phyloP scores from a whole-genome alignment of 2,329 filamentous ascomycete genomes.

The Cercospora brassicicola region DNA sequence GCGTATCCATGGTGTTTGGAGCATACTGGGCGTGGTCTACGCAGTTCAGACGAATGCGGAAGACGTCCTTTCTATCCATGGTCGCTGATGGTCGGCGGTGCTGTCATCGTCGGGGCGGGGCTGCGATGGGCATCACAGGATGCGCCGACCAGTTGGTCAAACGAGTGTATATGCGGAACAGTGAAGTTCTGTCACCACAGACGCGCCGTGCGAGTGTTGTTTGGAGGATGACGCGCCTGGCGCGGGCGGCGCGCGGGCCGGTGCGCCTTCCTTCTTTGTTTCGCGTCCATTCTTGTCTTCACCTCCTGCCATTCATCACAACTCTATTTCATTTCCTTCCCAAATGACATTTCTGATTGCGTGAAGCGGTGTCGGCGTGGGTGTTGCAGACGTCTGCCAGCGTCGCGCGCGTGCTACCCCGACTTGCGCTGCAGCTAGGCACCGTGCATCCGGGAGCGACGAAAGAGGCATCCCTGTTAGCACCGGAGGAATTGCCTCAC shows the following conservation, averaged over 20 bases:
- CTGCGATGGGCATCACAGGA: conserved; percentile 3
- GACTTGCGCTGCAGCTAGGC: neutral
- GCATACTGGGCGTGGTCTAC: conserved; percentile 89
- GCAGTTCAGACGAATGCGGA: conserved; percentile 90
- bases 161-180: neutral
- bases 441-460: neutral
- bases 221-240: neutral
- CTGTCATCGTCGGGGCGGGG: conserved; percentile 31
- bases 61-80: conserved; percentile 45
- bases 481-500: conserved; percentile 5
- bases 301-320: neutral
- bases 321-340: neutral
- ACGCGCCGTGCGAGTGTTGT: neutral
- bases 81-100: conserved; percentile 24
- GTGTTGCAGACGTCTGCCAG: neutral
- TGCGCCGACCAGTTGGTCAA: neutral
- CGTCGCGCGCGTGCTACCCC: neutral
- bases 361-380: neutral
- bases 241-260: neutral
- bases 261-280: neutral
- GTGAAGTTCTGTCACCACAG: neutral
- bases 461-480: conserved; percentile 5
- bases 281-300: neutral
- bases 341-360: neutral
- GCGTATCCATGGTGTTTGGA: conserved; percentile 78